phyloP scores from a whole-genome alignment of 257 asterid genomes.

The Plantago major region DNA sequence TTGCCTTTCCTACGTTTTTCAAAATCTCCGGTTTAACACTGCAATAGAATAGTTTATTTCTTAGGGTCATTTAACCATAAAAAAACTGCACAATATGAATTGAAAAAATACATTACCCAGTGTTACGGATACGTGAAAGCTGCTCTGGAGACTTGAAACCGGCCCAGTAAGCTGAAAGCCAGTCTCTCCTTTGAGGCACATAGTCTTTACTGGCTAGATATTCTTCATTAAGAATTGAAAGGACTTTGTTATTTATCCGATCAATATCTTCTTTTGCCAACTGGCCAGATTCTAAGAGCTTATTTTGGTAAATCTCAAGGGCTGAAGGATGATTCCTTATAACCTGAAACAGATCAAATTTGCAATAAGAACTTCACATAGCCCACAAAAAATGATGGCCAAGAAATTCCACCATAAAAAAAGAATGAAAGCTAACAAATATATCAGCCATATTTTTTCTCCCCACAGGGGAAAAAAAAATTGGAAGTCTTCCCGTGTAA shows the following conservation, averaged over 20 bases:
- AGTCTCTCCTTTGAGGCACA: slow-evolving; percentile 82
- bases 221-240: slow-evolving; percentile 81
- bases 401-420: slow-evolving; percentile 6
- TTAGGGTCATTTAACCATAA: slow-evolving; percentile 4
- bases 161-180: slow-evolving; percentile 97
- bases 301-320: slow-evolving; percentile 72
- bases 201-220: slow-evolving; percentile 91
- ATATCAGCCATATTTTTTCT: background rate
- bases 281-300: slow-evolving; percentile 69
- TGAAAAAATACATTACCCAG: slow-evolving; percentile 54
- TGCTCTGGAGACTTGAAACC: slow-evolving; percentile 96
- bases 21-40: slow-evolving; percentile 91
- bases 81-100: slow-evolving; percentile 4
- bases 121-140: slow-evolving; percentile 82
- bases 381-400: slow-evolving; percentile 11
- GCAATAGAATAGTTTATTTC: slow-evolving; percentile 23
- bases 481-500: background rate
- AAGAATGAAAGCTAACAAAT: slow-evolving; percentile 9
- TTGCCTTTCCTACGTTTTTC: slow-evolving; percentile 87
- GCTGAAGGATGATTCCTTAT: slow-evolving; percentile 87
- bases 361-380: slow-evolving; percentile 14
- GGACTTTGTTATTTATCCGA: slow-evolving; percentile 63
- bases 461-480: background rate
- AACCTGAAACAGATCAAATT: slow-evolving; percentile 48
- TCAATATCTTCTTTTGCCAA: slow-evolving; percentile 68